Evolutionary conservation across 2,329 filamentous ascomycete species (phyloP), one percentile per base, ranked within the genome.

Genomic region (Aspergillus spinulosporus): DNA sequence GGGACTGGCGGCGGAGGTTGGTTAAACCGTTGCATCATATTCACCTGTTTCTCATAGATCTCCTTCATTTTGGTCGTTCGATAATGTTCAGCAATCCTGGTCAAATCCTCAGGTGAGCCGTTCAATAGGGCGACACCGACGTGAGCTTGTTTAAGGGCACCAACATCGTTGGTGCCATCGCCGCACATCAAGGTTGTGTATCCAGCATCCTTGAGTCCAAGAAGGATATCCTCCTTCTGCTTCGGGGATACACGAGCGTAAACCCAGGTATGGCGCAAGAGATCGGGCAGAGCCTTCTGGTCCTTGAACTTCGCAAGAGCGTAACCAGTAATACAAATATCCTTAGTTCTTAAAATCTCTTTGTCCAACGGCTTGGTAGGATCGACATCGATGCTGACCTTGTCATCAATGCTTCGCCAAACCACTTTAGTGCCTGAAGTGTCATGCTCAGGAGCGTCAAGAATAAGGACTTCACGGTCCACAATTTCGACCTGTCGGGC

Each of bases 111-210:
- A 63, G 87, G 88, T 1, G 92, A 95, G 61, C 94, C 94, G 74
- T 99, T 99, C 64, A 99, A 85, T 49, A 99, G 85, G 21, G 94
- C 94, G 61, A 99, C 90, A 75, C 94, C 94, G 62, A 99, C 92
- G 71, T 99, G 94, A 40, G 94, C 94, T 77, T 99, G 94, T 81
- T 99, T 99, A 69, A 99, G 80, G 44, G 94, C 94, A 62, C 94
- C 94, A 54, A 99, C 94, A 70, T 99, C 94, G 74, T 99, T 99
- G 54, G 94, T 99, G 62, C 94, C 94, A 69, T 99, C 94, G 74
- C 94, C 94, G 66, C 92, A 95, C 94, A 99, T 99, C 60, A 99
- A 84, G 31, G 94, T 99, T 59, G 94, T 97, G 79, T 99, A 99
- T 49, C 94, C 94, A 78, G 91, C 89, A 68, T 96, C 92, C 78